Base-by-base conservation (phyloP, 164 flowering plant species). In the Euptelea pleiosperma region DNA sequence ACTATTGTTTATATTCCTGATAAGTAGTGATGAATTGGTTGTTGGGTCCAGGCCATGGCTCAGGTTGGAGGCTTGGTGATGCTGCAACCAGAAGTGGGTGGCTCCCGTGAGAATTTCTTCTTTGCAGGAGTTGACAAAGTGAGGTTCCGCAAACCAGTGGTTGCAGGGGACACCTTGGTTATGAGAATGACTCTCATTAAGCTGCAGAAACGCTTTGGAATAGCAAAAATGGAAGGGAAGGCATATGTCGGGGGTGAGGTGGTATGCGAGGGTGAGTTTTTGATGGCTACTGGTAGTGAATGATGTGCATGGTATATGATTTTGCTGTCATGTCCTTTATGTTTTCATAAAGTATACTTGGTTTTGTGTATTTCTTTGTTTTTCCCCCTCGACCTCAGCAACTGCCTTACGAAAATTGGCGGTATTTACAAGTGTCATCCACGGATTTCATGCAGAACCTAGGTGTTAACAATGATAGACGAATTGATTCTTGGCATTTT, bases 81-180 rank as follows among this genome's bases (percentile, higher is more conserved):
- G 97, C 79, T 90, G 76, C 93, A 90, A 69, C 96, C 96, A 1
- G 98, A 92, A 65, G 89, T 87, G 15, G 98, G 94, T 50, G 96
- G 94, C 48, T 86, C 94, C 25, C 79, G 81, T 16, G 88, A 82
- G 0, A 87, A 79, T 63, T 89, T 92, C 81, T 85, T 89, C 85
- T 92, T 92, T 74, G 97, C 91, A n/a, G 97, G 98, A 48, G 79
- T 92, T 24, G 97, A 92, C 83, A 87, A 86, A 79, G 94, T 89
- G 43, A 79, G 98, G 67, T 92, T 92, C 70, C 63, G 98, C 34
- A 92, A 87, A 59, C 98, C 98, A 1, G 98, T 92, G 61, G 69
- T 87, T 66, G 91, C 98, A 14, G 98, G 98, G 53, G 96, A 89
- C 66, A 89, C 94, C 42, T 68, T 92, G 66, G 96, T 92, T 34